Evolutionary conservation across 495 filamentous ascomycete genomes (phyloP), one percentile per base, ranked within the genome.

Genomic region (Penicillium crystallinum): DNA sequence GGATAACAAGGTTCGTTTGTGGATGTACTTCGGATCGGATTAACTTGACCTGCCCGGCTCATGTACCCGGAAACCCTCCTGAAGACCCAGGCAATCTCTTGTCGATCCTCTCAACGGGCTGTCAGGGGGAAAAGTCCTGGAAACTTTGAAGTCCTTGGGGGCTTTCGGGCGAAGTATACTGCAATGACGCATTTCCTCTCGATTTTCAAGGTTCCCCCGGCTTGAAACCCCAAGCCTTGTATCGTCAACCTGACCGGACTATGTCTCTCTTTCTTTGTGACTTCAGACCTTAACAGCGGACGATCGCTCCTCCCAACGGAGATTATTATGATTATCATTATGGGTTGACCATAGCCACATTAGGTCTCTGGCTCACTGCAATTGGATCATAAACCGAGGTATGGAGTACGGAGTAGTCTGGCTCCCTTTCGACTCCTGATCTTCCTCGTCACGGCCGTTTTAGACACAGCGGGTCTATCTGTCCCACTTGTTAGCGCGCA

Each of bases 161-260:
- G n/a, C n/a, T 12, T 29, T 29, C 11, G 6, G 14, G 5, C 3
- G 1, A 4, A 18, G n/a, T 22, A 9, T 45, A 7, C 17, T 30
- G 14, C 33, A 48, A 48, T 48, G 46, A 48, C 46, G 46, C 39
- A 42, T 10, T 48, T 37, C 36, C 12, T 36, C 45, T 47, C 23
- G 3, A 27, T 27, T 39, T 22, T 11, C 22, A 41, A n/a, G 22
- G 22, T 36, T 34, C 4, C 22, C 14, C 23, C 38, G 38, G 40
- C 22, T 27, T 27, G 23, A 7, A 17, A 47, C 22, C 39, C 22
- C 39, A 25, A n/a, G n/a, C n/a, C n/a, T n/a, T n/a, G n/a, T n/a
- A n/a, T n/a, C n/a, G n/a, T n/a, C n/a, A n/a, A n/a, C n/a, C n/a
- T n/a, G n/a, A n/a, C n/a, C n/a, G n/a, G n/a, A n/a, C n/a, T n/a